These are phyloP conservation scores for Psilocybe cubensis DNA, from an alignment of 768 basidiomycete genomes.

Conservation along the genomic window DNA sequence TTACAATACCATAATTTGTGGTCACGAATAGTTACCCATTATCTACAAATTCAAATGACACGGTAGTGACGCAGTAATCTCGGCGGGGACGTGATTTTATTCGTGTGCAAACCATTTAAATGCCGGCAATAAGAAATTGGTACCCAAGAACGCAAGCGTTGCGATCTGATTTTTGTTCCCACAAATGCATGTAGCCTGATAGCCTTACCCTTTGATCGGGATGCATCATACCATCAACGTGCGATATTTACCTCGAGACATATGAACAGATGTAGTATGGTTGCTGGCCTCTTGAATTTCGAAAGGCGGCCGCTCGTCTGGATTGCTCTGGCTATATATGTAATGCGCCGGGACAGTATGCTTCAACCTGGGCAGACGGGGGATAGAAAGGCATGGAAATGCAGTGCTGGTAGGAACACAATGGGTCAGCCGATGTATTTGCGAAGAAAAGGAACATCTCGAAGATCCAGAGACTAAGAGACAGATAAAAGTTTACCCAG, in stretches of 20 bases:
- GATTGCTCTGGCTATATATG: neutral
- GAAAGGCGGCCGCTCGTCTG: neutral
- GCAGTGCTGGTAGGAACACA: neutral
- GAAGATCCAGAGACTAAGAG: slow-evolving; percentile 17
- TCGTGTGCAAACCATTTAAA: slow-evolving; percentile 4
- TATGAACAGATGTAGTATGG: neutral
- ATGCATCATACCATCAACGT: slow-evolving; percentile 1
- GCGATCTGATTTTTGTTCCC: slow-evolving; percentile 7
- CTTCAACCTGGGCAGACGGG: neutral
- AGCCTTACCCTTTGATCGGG: slow-evolving; percentile 9
- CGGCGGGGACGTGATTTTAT: slow-evolving; percentile 8
- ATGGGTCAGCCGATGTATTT: slow-evolving; percentile 13
- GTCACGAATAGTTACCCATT: neutral
- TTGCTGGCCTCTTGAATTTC: neutral
- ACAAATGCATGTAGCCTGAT: slow-evolving; percentile 6
- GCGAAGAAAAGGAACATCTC: slow-evolving; percentile 12
- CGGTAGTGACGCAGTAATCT: slow-evolving; percentile 11
- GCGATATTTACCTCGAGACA: neutral
- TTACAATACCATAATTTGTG: neutral
- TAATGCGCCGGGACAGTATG: neutral
- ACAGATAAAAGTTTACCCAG: slow-evolving; percentile 8
- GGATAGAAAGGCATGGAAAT: slow-evolving; percentile 1
- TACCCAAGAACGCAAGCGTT: neutral
- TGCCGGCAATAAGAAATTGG: neutral
- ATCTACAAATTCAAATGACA: neutral